These are phyloP conservation scores for Picochlorum costavermella DNA, from an alignment of 139 green algal genomes.

Conservation along the genomic window DNA sequence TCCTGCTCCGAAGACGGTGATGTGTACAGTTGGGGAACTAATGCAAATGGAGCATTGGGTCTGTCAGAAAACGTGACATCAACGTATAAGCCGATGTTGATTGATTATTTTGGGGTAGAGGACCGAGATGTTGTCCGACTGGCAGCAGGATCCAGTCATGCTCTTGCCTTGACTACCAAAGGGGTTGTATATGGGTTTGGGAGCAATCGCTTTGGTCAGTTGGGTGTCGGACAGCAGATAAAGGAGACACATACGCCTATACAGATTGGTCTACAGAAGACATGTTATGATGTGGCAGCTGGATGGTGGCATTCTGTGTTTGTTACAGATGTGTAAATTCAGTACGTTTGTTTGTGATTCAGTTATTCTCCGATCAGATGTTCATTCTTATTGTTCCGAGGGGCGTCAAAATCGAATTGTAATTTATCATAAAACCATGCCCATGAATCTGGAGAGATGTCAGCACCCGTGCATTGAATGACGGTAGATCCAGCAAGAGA, in stretches of 20 bases:
- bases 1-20: conserved; percentile 28
- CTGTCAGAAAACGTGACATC: conserved; percentile 6
- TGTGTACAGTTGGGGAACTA: conserved; percentile 46
- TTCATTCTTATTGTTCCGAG: conserved; percentile 37
- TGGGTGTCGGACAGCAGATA: conserved; percentile 21
- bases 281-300: conserved; percentile 20
- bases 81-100: conserved; percentile 19
- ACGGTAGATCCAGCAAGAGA: conserved; percentile 52
- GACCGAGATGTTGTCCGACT: conserved; percentile 24
- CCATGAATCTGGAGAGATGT: conserved; percentile 38
- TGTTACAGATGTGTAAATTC: conserved; percentile 5
- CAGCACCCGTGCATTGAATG: conserved; percentile 49
- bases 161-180: conserved; percentile 16
- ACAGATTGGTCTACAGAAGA: neutral
- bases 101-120: conserved; percentile 18
- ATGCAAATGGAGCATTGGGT: conserved; percentile 45
- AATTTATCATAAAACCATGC: conserved; percentile 42
- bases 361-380: conserved; percentile 53
- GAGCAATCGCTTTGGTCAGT: conserved; percentile 35
- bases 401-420: conserved; percentile 38
- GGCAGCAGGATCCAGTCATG: conserved; percentile 31
- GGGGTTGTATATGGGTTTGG: conserved; percentile 29
- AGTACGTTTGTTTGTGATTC: conserved; percentile 14
- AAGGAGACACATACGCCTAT: neutral
- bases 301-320: conserved; percentile 44